A percentile compares a stretch with the other conserved stretches of the same genome.
Conservation (phyloP, 2,329 filamentous ascomycete genomes). For the Penicillium paneum region DNA sequence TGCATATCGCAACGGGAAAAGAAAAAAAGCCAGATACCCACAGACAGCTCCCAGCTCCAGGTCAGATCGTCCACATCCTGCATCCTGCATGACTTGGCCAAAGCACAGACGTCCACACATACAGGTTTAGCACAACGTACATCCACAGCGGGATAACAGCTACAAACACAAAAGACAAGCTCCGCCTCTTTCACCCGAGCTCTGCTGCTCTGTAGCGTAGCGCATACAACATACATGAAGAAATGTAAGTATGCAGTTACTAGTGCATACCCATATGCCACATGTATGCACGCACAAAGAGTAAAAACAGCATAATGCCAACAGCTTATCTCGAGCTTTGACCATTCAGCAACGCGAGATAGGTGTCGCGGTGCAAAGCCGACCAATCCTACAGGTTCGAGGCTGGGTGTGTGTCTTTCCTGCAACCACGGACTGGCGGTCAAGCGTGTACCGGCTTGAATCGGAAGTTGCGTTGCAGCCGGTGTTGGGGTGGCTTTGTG, state of each 20-base stretch:
- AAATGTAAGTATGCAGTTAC: background rate
- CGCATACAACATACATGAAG: background rate
- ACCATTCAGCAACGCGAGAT: background rate
- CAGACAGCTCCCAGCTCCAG: conserved; percentile 3
- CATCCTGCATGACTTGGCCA: conserved; percentile 8
- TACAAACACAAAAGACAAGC: background rate
- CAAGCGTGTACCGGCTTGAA: conserved; percentile 1
- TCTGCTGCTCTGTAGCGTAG: background rate
- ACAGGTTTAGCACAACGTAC: conserved; percentile 5
- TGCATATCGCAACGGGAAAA: background rate
- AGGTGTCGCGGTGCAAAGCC: background rate
- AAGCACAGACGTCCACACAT: conserved; percentile 4
- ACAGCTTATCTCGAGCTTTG: conserved; percentile 8
- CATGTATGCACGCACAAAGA: background rate
- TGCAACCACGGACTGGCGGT: conserved; percentile 9
- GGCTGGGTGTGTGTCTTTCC: background rate
- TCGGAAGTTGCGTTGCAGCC: background rate
- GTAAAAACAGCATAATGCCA: background rate
- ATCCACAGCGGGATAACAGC: background rate
- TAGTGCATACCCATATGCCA: background rate
- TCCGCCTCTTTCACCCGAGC: background rate
- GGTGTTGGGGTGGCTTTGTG: background rate
- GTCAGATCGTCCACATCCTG: conserved; percentile 6
- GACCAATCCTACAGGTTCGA: background rate
- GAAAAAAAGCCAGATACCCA: background rate